Conservation (phyloP, 495 filamentous ascomycete species). For the Neurospora sp. region DNA sequence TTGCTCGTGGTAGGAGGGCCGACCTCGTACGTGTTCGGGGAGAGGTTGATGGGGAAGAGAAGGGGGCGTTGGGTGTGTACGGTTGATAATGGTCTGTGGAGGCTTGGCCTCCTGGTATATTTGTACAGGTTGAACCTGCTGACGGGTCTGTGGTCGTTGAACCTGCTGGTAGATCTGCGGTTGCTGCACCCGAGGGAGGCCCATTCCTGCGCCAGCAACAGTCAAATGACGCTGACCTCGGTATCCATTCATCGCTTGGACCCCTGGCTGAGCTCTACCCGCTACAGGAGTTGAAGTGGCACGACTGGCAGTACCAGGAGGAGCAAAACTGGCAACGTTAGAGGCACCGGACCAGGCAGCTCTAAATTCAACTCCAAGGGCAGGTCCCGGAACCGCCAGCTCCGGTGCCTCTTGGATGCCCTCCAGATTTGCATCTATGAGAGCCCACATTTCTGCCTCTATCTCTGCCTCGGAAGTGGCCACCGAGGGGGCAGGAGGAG, state of each 20-base stretch:
- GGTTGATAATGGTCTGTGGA: background rate
- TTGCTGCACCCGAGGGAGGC: background rate
- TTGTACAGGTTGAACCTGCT: too few relatives aligned
- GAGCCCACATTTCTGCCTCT: too few relatives aligned
- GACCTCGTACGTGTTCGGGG: background rate
- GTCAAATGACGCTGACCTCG: slow-evolving; percentile 26
- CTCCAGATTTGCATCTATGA: too few relatives aligned
- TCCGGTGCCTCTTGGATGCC: too few relatives aligned
- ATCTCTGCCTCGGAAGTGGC: background rate
- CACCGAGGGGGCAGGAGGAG: too few relatives aligned
- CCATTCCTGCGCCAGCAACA: slow-evolving; percentile 18
- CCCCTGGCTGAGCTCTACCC: slow-evolving; percentile 11
- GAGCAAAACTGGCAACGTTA: too few relatives aligned
- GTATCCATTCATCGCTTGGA: slow-evolving; percentile 26
- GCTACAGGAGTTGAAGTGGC: slow-evolving; percentile 15
- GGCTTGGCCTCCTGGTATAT: too few relatives aligned
- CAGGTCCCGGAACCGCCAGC: too few relatives aligned
- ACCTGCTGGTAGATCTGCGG: too few relatives aligned
- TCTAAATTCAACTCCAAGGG: too few relatives aligned
- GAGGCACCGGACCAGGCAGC: too few relatives aligned
- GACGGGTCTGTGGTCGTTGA: too few relatives aligned
- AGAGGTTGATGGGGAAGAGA: background rate
- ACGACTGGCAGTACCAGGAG: slow-evolving; percentile 10
- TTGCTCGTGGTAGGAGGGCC: background rate
- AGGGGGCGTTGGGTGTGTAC: background rate